These are phyloP conservation scores for Chaetomidium leptoderma DNA, from an alignment of 495 filamentous ascomycete genomes.

Conservation along the genomic window DNA sequence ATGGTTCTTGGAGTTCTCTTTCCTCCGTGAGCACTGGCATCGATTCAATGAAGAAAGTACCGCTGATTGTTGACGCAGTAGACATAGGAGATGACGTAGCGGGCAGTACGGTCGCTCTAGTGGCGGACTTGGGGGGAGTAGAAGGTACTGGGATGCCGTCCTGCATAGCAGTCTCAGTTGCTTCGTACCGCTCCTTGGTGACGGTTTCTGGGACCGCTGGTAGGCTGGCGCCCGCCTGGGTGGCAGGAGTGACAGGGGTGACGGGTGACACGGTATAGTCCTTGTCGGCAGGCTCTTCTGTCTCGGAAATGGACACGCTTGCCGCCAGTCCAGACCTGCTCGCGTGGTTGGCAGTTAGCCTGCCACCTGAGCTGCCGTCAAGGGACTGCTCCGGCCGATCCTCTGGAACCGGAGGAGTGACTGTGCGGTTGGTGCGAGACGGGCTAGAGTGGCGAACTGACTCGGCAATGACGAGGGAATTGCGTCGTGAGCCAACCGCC, in stretches of 20 bases:
- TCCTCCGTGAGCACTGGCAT: conserved; percentile 27
- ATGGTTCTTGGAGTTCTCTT: conserved; percentile 15
- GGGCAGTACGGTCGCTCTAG: conserved; percentile 36
- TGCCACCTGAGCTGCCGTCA: conserved; percentile 21
- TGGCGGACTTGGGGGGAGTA: conserved; percentile 24
- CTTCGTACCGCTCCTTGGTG: conserved; percentile 5
- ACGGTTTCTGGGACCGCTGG: conserved; percentile 16
- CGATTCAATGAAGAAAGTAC: conserved; percentile 30
- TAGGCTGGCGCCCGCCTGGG: conserved; percentile 6
- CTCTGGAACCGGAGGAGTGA: conserved; percentile 42
- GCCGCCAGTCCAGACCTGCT: conserved; percentile 25
- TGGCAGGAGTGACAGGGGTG: conserved; percentile 12
- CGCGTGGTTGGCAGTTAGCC: conserved; percentile 16
- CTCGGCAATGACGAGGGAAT: conserved; percentile 41
- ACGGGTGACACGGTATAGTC: conserved; percentile 18
- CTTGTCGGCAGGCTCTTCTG: conserved; percentile 24
- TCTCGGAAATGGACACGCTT: conserved; percentile 36
- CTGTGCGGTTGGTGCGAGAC: conserved; percentile 35
- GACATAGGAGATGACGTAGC: conserved; percentile 14
- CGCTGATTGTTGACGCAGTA: conserved; percentile 18
- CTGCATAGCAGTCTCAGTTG: conserved; percentile 12
- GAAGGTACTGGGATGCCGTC: conserved; percentile 6
- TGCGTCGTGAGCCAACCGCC: conserved; percentile 37
- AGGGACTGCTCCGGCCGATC: conserved; percentile 24
- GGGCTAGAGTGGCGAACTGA: conserved; percentile 30